Base-by-base conservation (phyloP, 768 basidiomycete species). In the Termitomyces sp. region DNA sequence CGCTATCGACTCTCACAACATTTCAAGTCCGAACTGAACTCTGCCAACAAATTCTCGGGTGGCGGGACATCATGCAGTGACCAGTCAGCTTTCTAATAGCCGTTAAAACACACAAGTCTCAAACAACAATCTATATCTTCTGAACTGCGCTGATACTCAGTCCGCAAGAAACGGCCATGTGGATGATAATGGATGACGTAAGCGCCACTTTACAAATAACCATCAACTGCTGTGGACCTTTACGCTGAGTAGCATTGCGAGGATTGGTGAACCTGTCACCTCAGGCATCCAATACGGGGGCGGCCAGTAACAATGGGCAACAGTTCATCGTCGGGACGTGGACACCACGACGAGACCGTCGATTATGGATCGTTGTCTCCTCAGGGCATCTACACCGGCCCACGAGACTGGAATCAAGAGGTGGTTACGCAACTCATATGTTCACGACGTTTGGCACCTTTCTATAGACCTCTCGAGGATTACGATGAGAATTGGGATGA, bases 391-490 rank as follows among this genome's bases (percentile, higher is more conserved):
- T 96, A 96, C 78, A 87, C 91, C 20, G 91, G 88, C 29, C 77
- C 83, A 50, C 83, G 83, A 70, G 96, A 98, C 76, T 98, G 94
- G 89, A 94, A 94, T 71, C 91, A 95, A 67, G 73, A 85, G 57
- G 77, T 92, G 62, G 95, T 96, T 64, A 87, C 90, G 63, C 88
- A 92, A 74, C 84, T 96, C 70, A 94, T 99, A 72, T 78, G 88
- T 68, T 88, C 92, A 67, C 87, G 93, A 72, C 88, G 84, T 69
- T 84, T 99, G 46, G 94, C 96, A 0, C 97, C 97, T 1, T 98
- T 98, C 77, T 98, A 98, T 73, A 85, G 94, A 40, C 96, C 97
- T 12, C 81, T 99, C 48, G 94, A 97, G 71, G 96, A 98, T 65
- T 97, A 91, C 71, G 87, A 90, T 37, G 88, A 91, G 14, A 83